Base-by-base conservation (phyloP, 371 early-diverging fungal species). In the Lichtheimia corymbifera region DNA sequence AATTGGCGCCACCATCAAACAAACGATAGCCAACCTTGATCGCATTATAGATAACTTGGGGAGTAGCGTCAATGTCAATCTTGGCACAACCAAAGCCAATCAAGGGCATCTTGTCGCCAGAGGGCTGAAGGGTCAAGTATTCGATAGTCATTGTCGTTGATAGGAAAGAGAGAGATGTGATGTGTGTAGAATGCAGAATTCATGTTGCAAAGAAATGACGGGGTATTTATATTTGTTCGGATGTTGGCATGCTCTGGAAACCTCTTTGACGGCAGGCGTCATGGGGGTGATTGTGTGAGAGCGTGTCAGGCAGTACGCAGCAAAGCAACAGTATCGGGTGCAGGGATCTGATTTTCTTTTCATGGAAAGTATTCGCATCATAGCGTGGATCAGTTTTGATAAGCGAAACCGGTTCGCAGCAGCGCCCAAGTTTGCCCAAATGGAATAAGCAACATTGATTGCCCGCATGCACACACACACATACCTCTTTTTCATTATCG, bases 21-120 rank as follows among this genome's bases (percentile, higher is more conserved):
- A 64, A 52, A 14, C 68, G 73, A 45, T 73, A 73, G 35, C 74
- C 74, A 18, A 70, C 65, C 56, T 73, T 61, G 49, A 73, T 63
- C 1, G 68, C 68, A 41, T 63, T 68, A 43, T 68, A 63, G 57
- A 68, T 64, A 18, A 63, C 59, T 53, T 68, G 61, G n/a, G 63
- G 55, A 15, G 64, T 63, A 15, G 64, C 64, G 22, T 70, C 65
- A 35, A 71, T 74, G 53, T 72, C 63, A 24, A 72, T 54, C 30
- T 71, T 68, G 62, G 74, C 72, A 27, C 76, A 76, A 41, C 74
- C 68, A 45, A 67, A 65, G 22, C 71, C 71, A 22, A 72, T 59
- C 40, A 66, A 35, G 50, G 63, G 63, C 63, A 63, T 63, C 52
- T 57, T 56, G 18, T 64, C 62, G 30, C 70, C 70, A 13, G 70